phyloP scores from a whole-genome alignment of 495 filamentous ascomycete genomes.

The Aspergillus campestris region DNA sequence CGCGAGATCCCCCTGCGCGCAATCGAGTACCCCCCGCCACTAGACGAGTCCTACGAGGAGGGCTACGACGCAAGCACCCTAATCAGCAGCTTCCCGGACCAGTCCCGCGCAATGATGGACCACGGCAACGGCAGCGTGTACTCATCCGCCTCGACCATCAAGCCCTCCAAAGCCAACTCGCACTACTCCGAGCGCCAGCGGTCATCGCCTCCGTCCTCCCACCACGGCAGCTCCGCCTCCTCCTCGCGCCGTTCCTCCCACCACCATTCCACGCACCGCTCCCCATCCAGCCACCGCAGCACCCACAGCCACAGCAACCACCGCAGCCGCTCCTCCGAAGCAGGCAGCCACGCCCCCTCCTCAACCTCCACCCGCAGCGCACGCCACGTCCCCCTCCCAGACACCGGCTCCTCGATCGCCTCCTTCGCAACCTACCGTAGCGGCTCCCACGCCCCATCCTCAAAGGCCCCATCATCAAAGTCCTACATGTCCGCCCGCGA shows the following conservation, averaged over 20 bases:
- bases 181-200: slow-evolving; percentile 11
- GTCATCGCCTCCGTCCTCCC: slow-evolving; percentile 5
- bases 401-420: slow-evolving; percentile 11
- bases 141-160: slow-evolving; percentile 33
- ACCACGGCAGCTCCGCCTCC: slow-evolving; percentile 11
- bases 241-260: slow-evolving; percentile 13
- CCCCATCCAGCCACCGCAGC: slow-evolving; percentile 11
- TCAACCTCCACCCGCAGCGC: slow-evolving; percentile 23
- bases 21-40: slow-evolving; percentile 34
- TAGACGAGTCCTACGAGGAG: slow-evolving; percentile 16
- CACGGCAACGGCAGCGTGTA: slow-evolving; percentile 29
- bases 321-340: slow-evolving; percentile 13
- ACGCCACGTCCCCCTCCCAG: slow-evolving; percentile 24
- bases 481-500: slow-evolving; percentile 26
- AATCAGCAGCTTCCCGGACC: slow-evolving; percentile 35
- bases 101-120: slow-evolving; percentile 16
- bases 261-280: slow-evolving; percentile 7
- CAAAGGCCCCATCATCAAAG: slow-evolving; percentile 12
- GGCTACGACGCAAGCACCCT: slow-evolving; percentile 29
- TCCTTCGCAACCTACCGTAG: slow-evolving; percentile 14
- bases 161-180: slow-evolving; percentile 26
- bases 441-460: too few species aligned
- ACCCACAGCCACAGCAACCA: slow-evolving; percentile 21
- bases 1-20: slow-evolving; percentile 30
- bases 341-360: slow-evolving; percentile 17